Base-by-base conservation (phyloP, 2,329 filamentous ascomycete genomes). In the Colletotrichum truncatum region DNA sequence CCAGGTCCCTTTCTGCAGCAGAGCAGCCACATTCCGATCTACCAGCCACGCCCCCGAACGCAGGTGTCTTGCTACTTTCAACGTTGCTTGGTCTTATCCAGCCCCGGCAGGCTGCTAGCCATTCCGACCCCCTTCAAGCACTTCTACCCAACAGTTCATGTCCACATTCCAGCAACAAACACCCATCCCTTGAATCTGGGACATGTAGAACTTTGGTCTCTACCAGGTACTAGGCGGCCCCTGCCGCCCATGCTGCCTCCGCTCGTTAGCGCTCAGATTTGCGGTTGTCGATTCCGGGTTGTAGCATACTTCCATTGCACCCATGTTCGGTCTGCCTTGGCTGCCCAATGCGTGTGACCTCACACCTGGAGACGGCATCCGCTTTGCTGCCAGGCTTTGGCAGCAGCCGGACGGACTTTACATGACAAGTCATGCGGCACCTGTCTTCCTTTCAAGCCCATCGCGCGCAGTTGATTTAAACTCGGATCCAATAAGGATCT, bases 1-100 rank as follows among this genome's bases (percentile, higher is more conserved):
- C 32, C 25, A 14, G 41, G 32, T 34, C 55, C 55, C 56, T 54
- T 64, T 49, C 46, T 61, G 25, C 56, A 64, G 39, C 39, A 64
- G 18, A 12, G 21, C 34, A 58, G 62, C 62, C 62, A 65, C 49
- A 36, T 45, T 54, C 41, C 18, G 25, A 25, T 5, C 6, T 45
- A 55, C 25, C 26, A 63, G 53, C 53, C 60, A 58, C 53, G 10
- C 18, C 9, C 26, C 25, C 8, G 43, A 12, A 23, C 45, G 52
- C 34, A 36, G n/a, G 26, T 56, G 38, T 61, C 38, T 61, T 2
- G n/a, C 45, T 7, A 12, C 16, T 36, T 23, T 12, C 21, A 43
- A 34, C 21, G 21, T 18, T 28, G 32, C 48, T 55, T 23, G 39
- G 14, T 30, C 49, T 26, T 25, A 28, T 61, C 28, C 49, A 28